A percentile compares a stretch with the other conserved stretches of the same genome.
Conservation (phyloP, 495 filamentous ascomycete genomes). For the Evernia prunastri region DNA sequence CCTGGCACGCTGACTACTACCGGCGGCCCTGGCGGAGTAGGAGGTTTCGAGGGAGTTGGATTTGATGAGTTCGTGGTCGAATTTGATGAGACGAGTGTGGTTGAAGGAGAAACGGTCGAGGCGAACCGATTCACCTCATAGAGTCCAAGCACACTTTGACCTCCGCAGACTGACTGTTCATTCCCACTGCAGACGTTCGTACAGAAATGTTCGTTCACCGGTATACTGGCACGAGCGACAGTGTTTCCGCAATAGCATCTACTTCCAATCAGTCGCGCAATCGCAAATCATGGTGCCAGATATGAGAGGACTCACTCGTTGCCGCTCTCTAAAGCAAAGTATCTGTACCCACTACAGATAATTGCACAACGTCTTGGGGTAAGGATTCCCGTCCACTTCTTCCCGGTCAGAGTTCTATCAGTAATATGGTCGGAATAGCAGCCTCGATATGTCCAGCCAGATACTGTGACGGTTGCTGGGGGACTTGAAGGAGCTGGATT, state of each 20-base stretch:
- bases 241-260: constrained; percentile 7
- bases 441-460: not conserved
- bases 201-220: not conserved
- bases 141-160: not conserved
- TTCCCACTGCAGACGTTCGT: not conserved
- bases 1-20: not conserved
- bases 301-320: not conserved
- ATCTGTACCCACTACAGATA: constrained; percentile 1
- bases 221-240: not conserved
- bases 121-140: not conserved
- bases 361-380: not conserved
- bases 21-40: not conserved
- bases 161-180: not conserved
- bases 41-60: not conserved
- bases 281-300: not conserved
- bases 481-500: not conserved
- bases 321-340: not conserved
- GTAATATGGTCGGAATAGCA: not conserved
- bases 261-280: not conserved
- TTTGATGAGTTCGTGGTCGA: not conserved
- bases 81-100: not conserved
- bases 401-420: not conserved
- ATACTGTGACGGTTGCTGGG: not conserved
- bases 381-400: not conserved
- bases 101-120: not conserved